These are phyloP conservation scores for Ascochyta rabiei DNA, from an alignment of 2,329 filamentous ascomycete genomes.

Conservation along the genomic window DNA sequence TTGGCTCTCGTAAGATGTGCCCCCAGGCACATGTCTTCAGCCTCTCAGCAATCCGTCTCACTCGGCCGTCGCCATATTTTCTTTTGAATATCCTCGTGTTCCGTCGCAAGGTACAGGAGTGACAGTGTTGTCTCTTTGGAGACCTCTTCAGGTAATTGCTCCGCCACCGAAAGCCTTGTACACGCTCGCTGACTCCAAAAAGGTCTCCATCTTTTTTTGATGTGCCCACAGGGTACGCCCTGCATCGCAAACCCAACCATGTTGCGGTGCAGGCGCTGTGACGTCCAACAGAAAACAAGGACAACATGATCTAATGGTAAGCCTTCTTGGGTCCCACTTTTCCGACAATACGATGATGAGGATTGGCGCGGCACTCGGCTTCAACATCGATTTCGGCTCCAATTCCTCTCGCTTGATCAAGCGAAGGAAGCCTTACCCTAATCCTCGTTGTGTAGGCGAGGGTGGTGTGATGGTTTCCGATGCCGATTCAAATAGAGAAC, in stretches of 20 bases:
- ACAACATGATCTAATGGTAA: background rate
- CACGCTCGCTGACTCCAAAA: background rate
- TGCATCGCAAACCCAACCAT: background rate
- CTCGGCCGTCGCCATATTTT: background rate
- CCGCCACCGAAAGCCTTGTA: background rate
- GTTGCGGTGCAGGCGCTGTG: background rate
- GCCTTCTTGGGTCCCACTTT: background rate
- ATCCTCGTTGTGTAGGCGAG: too few relatives aligned
- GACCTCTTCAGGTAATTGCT: background rate
- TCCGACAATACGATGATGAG: background rate
- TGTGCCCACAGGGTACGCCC: too few relatives aligned
- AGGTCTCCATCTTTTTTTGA: background rate
- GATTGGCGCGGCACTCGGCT: background rate
- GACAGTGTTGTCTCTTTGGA: background rate
- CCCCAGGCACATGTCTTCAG: background rate
- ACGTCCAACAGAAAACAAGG: background rate
- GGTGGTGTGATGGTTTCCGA: background rate
- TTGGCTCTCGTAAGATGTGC: background rate
- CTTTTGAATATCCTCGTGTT: background rate
- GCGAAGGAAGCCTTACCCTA: background rate
- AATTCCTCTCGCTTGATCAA: background rate
- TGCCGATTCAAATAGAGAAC: background rate
- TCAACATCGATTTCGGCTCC: background rate
- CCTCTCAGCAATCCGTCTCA: background rate
- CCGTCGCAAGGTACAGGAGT: background rate